A percentile compares a stretch with the other conserved stretches of the same genome.
Evolutionary conservation across 768 basidiomycete genomes (phyloP).

Genomic region (Collybiopsis confluens): DNA sequence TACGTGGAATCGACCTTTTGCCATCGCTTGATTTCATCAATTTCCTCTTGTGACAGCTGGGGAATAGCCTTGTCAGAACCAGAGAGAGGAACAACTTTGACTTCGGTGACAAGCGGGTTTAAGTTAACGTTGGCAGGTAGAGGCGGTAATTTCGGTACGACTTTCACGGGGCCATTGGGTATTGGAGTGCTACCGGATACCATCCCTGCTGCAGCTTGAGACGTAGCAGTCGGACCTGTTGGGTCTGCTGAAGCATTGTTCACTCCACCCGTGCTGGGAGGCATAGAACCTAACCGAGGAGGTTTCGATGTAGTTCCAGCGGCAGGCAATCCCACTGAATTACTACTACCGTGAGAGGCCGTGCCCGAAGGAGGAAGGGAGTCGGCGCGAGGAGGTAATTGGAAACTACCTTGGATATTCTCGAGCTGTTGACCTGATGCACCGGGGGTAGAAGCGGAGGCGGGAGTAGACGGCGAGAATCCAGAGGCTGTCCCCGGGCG

Average conservation of each 20-base stretch:
- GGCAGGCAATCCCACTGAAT: neutral
- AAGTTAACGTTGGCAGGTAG: conserved; percentile 40
- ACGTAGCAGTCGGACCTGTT: conserved; percentile 4
- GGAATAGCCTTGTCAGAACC: conserved; percentile 54
- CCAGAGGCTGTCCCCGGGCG: conserved; percentile 2
- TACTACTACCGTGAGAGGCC: neutral
- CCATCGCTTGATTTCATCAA: conserved; percentile 54
- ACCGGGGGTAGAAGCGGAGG: neutral
- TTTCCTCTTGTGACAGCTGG: conserved; percentile 44
- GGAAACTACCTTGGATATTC: neutral
- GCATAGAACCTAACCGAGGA: neutral
- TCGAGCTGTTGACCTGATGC: neutral
- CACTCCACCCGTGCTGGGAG: neutral
- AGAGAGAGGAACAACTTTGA: conserved; percentile 57
- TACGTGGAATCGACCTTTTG: conserved; percentile 60
- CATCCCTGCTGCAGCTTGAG: conserved; percentile 7
- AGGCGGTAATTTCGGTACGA: conserved; percentile 35
- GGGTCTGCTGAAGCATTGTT: neutral
- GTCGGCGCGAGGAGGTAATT: neutral
- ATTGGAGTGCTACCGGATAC: neutral
- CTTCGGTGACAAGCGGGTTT: conserved; percentile 53
- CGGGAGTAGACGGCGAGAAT: neutral
- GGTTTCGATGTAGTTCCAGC: neutral
- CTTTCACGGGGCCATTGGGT: conserved; percentile 13
- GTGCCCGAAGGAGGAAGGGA: neutral